These are phyloP conservation scores for Ottelia alismoides DNA, from an alignment of 106 monocot genomes.

Conservation along the genomic window DNA sequence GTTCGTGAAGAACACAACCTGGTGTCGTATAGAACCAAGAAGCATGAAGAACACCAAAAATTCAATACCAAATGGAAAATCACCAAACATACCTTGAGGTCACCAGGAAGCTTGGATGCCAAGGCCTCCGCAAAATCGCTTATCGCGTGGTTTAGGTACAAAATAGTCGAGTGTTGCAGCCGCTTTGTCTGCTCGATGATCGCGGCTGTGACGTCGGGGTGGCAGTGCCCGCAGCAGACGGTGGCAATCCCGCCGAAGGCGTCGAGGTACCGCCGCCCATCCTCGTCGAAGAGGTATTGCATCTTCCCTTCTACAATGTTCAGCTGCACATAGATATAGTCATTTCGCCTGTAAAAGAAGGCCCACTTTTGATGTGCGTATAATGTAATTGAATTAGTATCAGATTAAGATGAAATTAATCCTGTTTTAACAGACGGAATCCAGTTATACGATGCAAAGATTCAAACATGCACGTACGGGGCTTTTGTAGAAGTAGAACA, in stretches of 20 bases:
- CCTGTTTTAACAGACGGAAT: background rate
- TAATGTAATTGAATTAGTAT: background rate
- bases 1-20: slow-evolving; percentile 98
- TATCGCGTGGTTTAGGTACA: slow-evolving; percentile 82
- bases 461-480: slow-evolving; percentile 26
- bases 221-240: slow-evolving; percentile 87
- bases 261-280: slow-evolving; percentile 77
- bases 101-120: slow-evolving; percentile 70
- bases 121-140: slow-evolving; percentile 86
- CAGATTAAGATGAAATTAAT: background rate
- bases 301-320: slow-evolving; percentile 91
- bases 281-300: slow-evolving; percentile 91
- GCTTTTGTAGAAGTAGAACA: slow-evolving; percentile 67
- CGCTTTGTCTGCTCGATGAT: slow-evolving; percentile 50
- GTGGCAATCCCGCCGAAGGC: slow-evolving; percentile 94
- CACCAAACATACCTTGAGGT: slow-evolving; percentile 53
- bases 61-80: background rate
- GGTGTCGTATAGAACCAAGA: background rate
- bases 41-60: background rate
- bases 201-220: slow-evolving; percentile 71
- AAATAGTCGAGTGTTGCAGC: slow-evolving; percentile 78
- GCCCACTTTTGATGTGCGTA: background rate
- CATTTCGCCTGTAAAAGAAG: background rate
- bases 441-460: background rate
- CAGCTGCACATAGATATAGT: slow-evolving; percentile 29